These are phyloP conservation scores for Podospora comata DNA, from an alignment of 495 filamentous ascomycete species.

Conservation along the genomic window DNA sequence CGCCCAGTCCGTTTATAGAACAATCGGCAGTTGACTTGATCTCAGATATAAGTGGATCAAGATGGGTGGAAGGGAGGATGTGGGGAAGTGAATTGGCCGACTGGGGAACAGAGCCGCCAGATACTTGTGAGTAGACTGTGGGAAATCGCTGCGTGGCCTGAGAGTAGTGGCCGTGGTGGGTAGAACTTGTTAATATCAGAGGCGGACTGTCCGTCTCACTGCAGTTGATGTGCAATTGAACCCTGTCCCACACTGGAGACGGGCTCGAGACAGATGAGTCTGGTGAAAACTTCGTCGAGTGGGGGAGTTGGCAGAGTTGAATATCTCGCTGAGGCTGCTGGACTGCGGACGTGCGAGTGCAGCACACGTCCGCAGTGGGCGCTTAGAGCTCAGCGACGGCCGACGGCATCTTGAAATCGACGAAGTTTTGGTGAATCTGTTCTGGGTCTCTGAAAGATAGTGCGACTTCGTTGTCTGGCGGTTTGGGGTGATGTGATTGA, in stretches of 20 bases:
- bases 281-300: constrained; percentile 69
- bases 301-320: constrained; percentile 56
- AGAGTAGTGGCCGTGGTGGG: not conserved
- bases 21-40: not conserved
- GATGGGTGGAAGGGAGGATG: not conserved
- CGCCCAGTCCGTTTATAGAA: constrained; percentile 11
- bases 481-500: constrained; percentile 34
- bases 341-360: constrained; percentile 56
- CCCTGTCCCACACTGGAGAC: constrained; percentile 18
- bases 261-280: constrained; percentile 45
- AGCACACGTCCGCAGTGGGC: constrained; percentile 70
- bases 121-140: not conserved
- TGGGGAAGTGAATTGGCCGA: not conserved
- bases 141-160: not conserved
- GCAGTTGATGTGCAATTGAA: constrained; percentile 17
- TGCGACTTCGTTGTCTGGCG: constrained; percentile 68
- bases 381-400: constrained; percentile 94
- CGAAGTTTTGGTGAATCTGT: constrained; percentile 58
- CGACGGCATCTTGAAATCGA: constrained; percentile 76
- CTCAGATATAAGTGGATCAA: not conserved
- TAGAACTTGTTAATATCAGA: constrained; percentile 34
- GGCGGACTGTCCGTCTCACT: constrained; percentile 30
- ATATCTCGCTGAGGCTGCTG: constrained; percentile 79
- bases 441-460: constrained; percentile 45
- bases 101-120: not conserved